Conservation (phyloP, 352 stramenopile species). For the Phytophthora tubulina region DNA sequence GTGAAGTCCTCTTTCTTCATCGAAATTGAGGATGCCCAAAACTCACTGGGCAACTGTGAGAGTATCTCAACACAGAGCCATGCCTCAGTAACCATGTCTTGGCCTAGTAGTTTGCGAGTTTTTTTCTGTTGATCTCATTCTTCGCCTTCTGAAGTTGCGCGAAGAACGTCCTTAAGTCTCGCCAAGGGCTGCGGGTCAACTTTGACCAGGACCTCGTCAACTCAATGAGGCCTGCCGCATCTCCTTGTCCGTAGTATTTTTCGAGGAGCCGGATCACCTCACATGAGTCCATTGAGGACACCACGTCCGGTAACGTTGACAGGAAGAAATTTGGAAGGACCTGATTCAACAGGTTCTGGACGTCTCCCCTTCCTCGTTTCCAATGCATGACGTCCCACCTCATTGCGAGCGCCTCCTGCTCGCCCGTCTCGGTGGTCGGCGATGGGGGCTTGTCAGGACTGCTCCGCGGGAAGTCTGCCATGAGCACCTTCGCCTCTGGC, state of each 20-base stretch:
- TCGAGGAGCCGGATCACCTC: conserved; percentile 16
- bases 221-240: conserved; percentile 11
- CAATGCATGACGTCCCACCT: conserved; percentile 17
- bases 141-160: conserved; percentile 16
- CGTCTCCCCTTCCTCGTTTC: not conserved
- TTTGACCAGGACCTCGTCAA: conserved; percentile 1
- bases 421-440: no score
- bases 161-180: conserved; percentile 8
- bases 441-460: conserved; percentile 1
- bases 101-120: not conserved
- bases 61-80: conserved; percentile 25
- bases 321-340: conserved; percentile 20
- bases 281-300: conserved; percentile 24
- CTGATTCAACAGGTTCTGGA: conserved; percentile 30
- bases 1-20: conserved; percentile 18
- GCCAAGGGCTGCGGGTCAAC: not conserved
- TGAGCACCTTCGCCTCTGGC: conserved; percentile 11
- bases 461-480: conserved; percentile 18
- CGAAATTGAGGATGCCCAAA: conserved; percentile 23
- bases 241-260: conserved; percentile 8
- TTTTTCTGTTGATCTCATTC: conserved; percentile 32
- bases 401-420: conserved; percentile 4
- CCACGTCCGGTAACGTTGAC: conserved; percentile 1
- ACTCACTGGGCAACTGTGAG: conserved; percentile 14
- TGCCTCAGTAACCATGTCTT: conserved; percentile 20